These are phyloP conservation scores for Waltergamsia citrina DNA, from an alignment of 2,329 filamentous ascomycete genomes.

Conservation along the genomic window DNA sequence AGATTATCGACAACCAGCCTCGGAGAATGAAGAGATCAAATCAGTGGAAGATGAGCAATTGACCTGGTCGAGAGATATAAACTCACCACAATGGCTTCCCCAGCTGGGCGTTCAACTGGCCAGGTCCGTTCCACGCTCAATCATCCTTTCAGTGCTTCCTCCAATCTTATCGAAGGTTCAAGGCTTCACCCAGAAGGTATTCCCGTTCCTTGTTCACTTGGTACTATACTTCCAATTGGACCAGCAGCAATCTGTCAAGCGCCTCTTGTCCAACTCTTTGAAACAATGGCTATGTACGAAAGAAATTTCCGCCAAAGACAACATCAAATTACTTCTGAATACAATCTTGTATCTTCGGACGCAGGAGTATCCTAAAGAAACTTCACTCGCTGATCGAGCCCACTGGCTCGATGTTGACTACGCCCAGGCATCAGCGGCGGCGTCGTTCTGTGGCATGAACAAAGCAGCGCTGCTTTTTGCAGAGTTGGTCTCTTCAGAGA, in stretches of 20 bases:
- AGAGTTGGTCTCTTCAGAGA: slow-evolving; percentile 58
- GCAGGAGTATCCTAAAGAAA: slow-evolving; percentile 65
- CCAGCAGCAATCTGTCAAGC: slow-evolving; percentile 47
- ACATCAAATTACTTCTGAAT: slow-evolving; percentile 65
- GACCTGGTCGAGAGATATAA: slow-evolving; percentile 26
- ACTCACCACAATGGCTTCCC: slow-evolving; percentile 48
- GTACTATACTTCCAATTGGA: slow-evolving; percentile 62
- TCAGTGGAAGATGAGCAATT: slow-evolving; percentile 9
- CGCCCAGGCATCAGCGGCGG: slow-evolving; percentile 58
- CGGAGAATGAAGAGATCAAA: slow-evolving; percentile 25
- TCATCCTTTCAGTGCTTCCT: slow-evolving; percentile 59
- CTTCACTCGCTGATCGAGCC: slow-evolving; percentile 67
- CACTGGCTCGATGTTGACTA: slow-evolving; percentile 84
- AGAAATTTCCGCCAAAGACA: slow-evolving; percentile 38
- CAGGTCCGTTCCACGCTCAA: slow-evolving; percentile 48
- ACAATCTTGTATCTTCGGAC: slow-evolving; percentile 81
- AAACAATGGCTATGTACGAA: slow-evolving; percentile 49
- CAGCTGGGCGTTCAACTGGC: slow-evolving; percentile 53
- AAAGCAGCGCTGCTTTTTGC: slow-evolving; percentile 78
- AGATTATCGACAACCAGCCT: slow-evolving; percentile 43
- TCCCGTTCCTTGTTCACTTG: slow-evolving; percentile 81
- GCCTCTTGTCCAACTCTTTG: slow-evolving; percentile 55
- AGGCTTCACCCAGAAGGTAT: slow-evolving; percentile 61
- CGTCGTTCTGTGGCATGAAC: slow-evolving; percentile 71
- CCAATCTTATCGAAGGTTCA: slow-evolving; percentile 56